Evolutionary conservation across 108 stramenopile species (phyloP), one percentile per base, ranked within the genome.

Genomic region (Nitzschia inconspicua): DNA sequence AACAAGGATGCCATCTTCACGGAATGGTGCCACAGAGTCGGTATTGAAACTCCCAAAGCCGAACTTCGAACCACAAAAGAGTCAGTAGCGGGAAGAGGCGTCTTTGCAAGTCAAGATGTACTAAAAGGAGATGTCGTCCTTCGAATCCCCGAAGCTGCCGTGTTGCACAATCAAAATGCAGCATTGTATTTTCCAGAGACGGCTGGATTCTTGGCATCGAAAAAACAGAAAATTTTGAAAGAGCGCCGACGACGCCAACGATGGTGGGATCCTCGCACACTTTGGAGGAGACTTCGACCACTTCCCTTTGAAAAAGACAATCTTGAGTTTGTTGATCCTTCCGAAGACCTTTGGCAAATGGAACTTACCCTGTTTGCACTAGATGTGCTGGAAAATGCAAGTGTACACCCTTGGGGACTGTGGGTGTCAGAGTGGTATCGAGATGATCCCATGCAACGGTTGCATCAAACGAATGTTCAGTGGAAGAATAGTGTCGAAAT

Each of bases 381-480:
- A 2, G 51, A 65, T 50, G 65, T 66, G 1, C 25, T 80, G 19
- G 74, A 76, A 22, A 36, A 51, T 13, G 51, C 47, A 4, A 69
- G n/a, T n/a, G n/a, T n/a, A n/a, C n/a, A 80, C 58, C 70, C 64
- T 31, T 80, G 74, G 75, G 23, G 50, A 30, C 41, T 52, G 9
- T 80, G 78, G 78, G 73, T 80, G 49, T 61, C 59, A 19, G 71
- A 80, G 40, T 80, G 78, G 78, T 42, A 68, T 27, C 40, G 78
- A 43, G 56, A 63, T 48, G 78, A 79, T 51, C 78, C 78, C 5
- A 63, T 71, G 23, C 69, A 75, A 26, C 37, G 36, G 23, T 60
- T 79, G 10, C 67, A 72, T 4, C 62, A 75, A 23, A 28, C 19
- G 37, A 34, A 44, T 25, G 47, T 51, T 19, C 60, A 63, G 58